phyloP scores from a whole-genome alignment of 371 early-diverging fungal genomes.

The Mortierella sp. region DNA sequence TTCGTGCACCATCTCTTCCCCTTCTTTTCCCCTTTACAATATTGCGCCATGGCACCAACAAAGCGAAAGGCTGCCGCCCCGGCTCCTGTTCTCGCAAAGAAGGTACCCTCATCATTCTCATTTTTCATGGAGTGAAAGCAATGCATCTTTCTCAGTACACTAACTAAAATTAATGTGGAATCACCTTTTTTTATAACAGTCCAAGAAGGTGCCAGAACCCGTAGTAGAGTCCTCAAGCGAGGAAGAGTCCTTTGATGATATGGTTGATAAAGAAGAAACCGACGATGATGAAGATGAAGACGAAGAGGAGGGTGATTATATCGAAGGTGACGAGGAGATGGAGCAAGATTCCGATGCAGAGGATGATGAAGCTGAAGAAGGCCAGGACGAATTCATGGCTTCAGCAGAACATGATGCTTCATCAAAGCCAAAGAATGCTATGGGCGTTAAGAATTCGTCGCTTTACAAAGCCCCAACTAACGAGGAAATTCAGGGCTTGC shows the following conservation, averaged over 20 bases:
- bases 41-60: constrained; percentile 28
- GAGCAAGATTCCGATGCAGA: constrained; percentile 22
- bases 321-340: constrained; percentile 58
- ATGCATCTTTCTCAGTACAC: background rate
- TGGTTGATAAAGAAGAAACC: constrained; percentile 57
- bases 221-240: constrained; percentile 36
- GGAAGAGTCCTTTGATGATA: constrained; percentile 49
- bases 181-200: constrained; percentile 10
- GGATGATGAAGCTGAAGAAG: constrained; percentile 41
- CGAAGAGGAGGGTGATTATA: constrained; percentile 62
- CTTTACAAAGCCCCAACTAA: constrained; percentile 70
- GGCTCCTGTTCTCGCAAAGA: constrained; percentile 22
- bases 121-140: background rate
- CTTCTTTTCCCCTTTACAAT: background rate
- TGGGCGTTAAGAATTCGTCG: constrained; percentile 33
- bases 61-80: constrained; percentile 25
- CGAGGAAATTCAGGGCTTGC: constrained; percentile 89
- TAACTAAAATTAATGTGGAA: background rate
- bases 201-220: constrained; percentile 40
- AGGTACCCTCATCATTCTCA: constrained; percentile 17
- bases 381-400: constrained; percentile 58
- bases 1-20: background rate
- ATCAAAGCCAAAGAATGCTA: constrained; percentile 38
- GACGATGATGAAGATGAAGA: constrained; percentile 63
- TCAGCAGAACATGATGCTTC: constrained; percentile 57